Conservation (phyloP, 2,329 filamentous ascomycete species). For the Chalaropsis thielavioides region DNA sequence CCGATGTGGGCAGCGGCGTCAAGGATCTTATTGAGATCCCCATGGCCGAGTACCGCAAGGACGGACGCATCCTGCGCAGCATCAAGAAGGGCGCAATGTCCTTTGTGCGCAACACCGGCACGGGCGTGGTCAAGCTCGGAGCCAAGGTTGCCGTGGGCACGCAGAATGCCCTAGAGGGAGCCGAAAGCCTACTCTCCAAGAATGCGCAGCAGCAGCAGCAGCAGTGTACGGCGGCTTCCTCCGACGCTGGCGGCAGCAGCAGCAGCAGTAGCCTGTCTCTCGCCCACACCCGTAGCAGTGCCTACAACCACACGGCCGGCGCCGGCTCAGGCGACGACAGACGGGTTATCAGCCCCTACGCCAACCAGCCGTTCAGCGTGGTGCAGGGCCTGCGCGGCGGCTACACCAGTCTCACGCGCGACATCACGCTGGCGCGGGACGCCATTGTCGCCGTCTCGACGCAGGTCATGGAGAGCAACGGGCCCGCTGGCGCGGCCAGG, state of each 20-base stretch:
- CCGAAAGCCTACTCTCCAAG: slow-evolving; percentile 56
- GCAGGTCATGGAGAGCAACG: slow-evolving; percentile 75
- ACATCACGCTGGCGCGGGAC: slow-evolving; percentile 74
- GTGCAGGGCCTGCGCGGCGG: slow-evolving; percentile 74
- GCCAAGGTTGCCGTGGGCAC: slow-evolving; percentile 91
- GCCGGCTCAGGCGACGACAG: slow-evolving; percentile 50
- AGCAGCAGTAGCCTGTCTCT: background rate
- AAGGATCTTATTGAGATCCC: slow-evolving; percentile 78
- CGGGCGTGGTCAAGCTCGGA: slow-evolving; percentile 83
- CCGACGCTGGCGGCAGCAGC: background rate
- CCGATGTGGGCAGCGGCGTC: slow-evolving; percentile 80
- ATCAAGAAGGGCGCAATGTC: slow-evolving; percentile 79
- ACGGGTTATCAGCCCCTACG: slow-evolving; percentile 78
- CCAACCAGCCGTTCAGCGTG: slow-evolving; percentile 82
- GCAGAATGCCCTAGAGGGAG: slow-evolving; percentile 79
- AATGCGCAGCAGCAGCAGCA: slow-evolving; percentile 27
- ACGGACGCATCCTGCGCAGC: slow-evolving; percentile 80
- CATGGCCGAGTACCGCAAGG: slow-evolving; percentile 83
- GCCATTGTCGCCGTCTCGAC: slow-evolving; percentile 90
- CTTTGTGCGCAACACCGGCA: slow-evolving; percentile 87
- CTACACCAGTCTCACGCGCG: slow-evolving; percentile 67
- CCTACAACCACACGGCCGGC: background rate
- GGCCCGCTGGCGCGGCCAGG: slow-evolving; percentile 62
- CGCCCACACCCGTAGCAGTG: background rate
- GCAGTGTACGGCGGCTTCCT: background rate